phyloP scores from a whole-genome alignment of 805 yeast genomes.

The Saccharomycopsis malanga region DNA sequence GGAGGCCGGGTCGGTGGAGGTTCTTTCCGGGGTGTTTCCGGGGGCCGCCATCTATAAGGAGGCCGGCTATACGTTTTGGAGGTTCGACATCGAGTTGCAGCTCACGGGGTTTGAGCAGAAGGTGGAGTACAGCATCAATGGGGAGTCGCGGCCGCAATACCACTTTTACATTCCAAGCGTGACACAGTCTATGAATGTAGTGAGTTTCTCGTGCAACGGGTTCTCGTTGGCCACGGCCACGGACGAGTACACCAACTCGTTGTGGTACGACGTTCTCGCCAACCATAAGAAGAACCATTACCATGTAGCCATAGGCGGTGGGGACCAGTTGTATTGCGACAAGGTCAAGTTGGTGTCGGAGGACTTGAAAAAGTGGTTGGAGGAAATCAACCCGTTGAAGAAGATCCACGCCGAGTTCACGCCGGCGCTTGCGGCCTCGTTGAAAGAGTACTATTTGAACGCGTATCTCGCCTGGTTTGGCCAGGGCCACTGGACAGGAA shows the following conservation, averaged over 20 bases:
- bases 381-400: conserved; percentile 41
- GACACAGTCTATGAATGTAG: conserved; percentile 65
- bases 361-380: conserved; percentile 54
- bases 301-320: conserved; percentile 97
- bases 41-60: conserved; percentile 39
- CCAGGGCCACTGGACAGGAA: conserved; percentile 75
- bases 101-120: conserved; percentile 48
- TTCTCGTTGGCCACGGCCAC: conserved; percentile 73
- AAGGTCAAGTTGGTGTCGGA: conserved; percentile 55
- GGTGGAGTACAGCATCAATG: conserved; percentile 56
- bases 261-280: conserved; percentile 80
- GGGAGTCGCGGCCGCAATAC: conserved; percentile 35
- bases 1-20: conserved; percentile 10
- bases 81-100: conserved; percentile 51
- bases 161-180: conserved; percentile 64
- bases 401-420: conserved; percentile 41
- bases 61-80: conserved; percentile 50
- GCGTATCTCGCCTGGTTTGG: conserved; percentile 90
- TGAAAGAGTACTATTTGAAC: conserved; percentile 59
- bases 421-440: conserved; percentile 43
- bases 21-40: conserved; percentile 39
- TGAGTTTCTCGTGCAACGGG: conserved; percentile 88
- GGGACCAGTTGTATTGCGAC: conserved; percentile 92
- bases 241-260: conserved; percentile 54
- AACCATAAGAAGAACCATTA: conserved; percentile 57